Conservation (phyloP, 441 rosid genomes). For the Daphne laureola region DNA sequence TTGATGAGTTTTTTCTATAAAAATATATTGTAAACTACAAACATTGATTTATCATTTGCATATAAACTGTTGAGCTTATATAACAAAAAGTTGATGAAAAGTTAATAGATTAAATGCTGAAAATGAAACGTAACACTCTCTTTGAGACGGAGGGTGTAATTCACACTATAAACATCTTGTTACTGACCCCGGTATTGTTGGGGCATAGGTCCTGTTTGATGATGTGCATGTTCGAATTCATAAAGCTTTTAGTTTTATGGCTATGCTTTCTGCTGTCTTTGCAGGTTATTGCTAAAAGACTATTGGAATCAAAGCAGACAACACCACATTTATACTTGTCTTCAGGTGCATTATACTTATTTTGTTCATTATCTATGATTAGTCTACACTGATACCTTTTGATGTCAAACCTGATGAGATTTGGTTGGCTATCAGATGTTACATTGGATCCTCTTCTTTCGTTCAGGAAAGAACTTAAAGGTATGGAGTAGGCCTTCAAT, state of each 20-base stretch:
- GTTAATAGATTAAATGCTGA: too few species aligned
- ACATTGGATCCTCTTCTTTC: conserved; percentile 88
- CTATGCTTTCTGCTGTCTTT: conserved; percentile 13
- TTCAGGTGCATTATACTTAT: conserved; percentile 42
- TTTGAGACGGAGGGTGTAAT: too few species aligned
- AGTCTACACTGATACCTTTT: conserved; percentile 7
- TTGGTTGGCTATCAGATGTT: conserved; percentile 56
- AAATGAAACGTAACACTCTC: too few species aligned
- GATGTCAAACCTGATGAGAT: conserved; percentile 16
- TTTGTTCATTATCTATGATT: background rate
- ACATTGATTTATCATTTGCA: too few species aligned
- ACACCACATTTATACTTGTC: conserved; percentile 88
- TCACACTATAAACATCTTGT: too few species aligned
- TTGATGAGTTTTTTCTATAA: too few species aligned
- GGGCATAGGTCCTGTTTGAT: too few species aligned
- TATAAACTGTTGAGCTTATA: too few species aligned
- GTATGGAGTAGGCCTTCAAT: conserved; percentile 27
- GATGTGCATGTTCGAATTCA: too few species aligned
- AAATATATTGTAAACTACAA: too few species aligned
- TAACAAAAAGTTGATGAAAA: too few species aligned
- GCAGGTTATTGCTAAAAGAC: conserved; percentile 83
- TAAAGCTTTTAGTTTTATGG: background rate
- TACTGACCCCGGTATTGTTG: too few species aligned
- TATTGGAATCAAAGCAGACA: conserved; percentile 92
- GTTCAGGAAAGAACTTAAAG: conserved; percentile 88